phyloP scores from a whole-genome alignment of 176 grass and related monocot genomes.

The Carex kokanica region DNA sequence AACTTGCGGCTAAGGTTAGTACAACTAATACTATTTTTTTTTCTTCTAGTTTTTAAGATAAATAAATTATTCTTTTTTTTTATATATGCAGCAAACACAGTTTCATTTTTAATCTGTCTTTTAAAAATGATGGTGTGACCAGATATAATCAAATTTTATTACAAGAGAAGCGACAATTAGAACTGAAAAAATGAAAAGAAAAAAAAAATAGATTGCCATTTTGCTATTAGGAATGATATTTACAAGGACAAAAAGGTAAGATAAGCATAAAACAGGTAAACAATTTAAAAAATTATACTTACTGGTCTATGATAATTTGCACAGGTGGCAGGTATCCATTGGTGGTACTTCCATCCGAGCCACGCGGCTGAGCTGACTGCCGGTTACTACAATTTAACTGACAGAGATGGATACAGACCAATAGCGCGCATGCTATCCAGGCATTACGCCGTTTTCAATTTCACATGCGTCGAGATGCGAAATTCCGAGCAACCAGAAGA shows the following conservation, averaged over 20 bases:
- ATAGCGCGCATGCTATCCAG: slow-evolving; percentile 70
- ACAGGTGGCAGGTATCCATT: slow-evolving; percentile 79
- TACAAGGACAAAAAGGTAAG: neutral
- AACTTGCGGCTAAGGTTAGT: slow-evolving; percentile 81
- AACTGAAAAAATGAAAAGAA: neutral
- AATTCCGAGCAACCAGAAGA: slow-evolving; percentile 48
- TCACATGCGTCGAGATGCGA: slow-evolving; percentile 90
- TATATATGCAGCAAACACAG: neutral
- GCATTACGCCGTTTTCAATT: slow-evolving; percentile 63
- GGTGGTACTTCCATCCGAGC: slow-evolving; percentile 77
- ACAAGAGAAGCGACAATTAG: neutral
- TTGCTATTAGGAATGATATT: neutral
- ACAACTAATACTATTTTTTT: neutral
- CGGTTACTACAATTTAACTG: slow-evolving; percentile 69
- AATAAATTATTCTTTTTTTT: neutral
- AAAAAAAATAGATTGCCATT: neutral
- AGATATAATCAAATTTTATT: neutral
- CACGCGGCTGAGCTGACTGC: slow-evolving; percentile 90
- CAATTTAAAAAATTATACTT: neutral
- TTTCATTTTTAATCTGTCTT: neutral
- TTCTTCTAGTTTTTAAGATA: neutral
- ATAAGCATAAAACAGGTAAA: neutral
- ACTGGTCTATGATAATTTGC: neutral
- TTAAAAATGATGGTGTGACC: neutral
- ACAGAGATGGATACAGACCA: slow-evolving; percentile 78